These are phyloP conservation scores for Podaxis sp. DNA, from an alignment of 768 basidiomycete species.

Conservation along the genomic window DNA sequence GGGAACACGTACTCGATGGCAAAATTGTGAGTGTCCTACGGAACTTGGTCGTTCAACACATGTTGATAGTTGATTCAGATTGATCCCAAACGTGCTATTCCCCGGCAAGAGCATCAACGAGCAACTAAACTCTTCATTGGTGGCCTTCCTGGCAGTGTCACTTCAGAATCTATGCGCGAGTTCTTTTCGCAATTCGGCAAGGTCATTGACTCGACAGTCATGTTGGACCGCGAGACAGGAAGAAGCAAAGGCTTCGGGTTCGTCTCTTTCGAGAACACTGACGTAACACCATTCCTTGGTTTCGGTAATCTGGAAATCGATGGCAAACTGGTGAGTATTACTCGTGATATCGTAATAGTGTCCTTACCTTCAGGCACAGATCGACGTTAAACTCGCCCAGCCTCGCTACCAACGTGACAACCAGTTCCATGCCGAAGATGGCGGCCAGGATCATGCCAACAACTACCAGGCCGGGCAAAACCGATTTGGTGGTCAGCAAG, in stretches of 20 bases:
- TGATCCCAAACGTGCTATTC: slow-evolving; percentile 99
- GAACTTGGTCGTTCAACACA: slow-evolving; percentile 4
- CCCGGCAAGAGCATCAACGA: slow-evolving; percentile 90
- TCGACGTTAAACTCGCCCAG: slow-evolving; percentile 96
- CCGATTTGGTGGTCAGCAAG: slow-evolving; percentile 32
- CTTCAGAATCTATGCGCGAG: slow-evolving; percentile 88
- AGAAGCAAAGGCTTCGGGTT: slow-evolving; percentile 98
- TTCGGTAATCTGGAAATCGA: slow-evolving; percentile 91
- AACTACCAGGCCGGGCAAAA: slow-evolving; percentile 14
- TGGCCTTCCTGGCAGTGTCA: slow-evolving; percentile 87
- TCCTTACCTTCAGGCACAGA: slow-evolving; percentile 45
- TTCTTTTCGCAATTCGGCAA: slow-evolving; percentile 95
- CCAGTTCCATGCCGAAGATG: slow-evolving; percentile 48
- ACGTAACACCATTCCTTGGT: slow-evolving; percentile 85
- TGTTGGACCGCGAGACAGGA: slow-evolving; percentile 95
- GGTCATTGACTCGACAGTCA: slow-evolving; percentile 97
- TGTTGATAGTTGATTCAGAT: slow-evolving; percentile 57
- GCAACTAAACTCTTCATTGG: slow-evolving; percentile 97
- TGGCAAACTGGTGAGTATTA: slow-evolving; percentile 79
- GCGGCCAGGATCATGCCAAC: slow-evolving; percentile 19
- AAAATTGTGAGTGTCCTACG: slow-evolving; percentile 76
- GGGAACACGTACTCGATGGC: slow-evolving; percentile 93
- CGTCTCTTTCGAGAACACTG: slow-evolving; percentile 92
- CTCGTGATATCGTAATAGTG: background rate
- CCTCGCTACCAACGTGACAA: slow-evolving; percentile 80